Conservation (phyloP, 805 yeast species). For the Candida pini region DNA sequence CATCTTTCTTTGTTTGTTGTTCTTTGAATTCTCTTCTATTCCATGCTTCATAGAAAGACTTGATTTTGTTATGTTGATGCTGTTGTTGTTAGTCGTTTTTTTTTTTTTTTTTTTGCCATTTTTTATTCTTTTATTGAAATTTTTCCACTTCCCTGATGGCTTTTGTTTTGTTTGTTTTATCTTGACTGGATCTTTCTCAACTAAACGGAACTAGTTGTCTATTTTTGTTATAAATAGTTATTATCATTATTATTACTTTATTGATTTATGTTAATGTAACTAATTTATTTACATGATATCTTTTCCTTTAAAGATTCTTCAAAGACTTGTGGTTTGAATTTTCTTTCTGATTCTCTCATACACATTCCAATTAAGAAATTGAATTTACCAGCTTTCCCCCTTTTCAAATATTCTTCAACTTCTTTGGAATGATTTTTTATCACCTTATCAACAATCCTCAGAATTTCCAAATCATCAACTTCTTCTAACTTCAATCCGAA, state of each 20-base stretch:
- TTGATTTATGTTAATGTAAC: conserved; percentile 1
- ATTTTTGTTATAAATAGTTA: too few species aligned
- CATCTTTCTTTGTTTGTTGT: too few species aligned
- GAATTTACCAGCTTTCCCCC: conserved; percentile 58
- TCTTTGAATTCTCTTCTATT: too few species aligned
- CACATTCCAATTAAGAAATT: conserved; percentile 80
- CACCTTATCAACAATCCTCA: conserved; percentile 32
- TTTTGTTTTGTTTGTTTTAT: conserved; percentile 4
- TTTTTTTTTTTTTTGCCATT: too few species aligned
- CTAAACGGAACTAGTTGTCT: too few species aligned
- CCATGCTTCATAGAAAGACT: too few species aligned
- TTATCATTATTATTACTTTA: too few species aligned
- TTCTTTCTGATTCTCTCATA: conserved; percentile 75
- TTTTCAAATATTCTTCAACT: conserved; percentile 49
- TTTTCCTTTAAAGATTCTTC: conserved; percentile 18
- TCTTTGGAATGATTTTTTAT: conserved; percentile 41
- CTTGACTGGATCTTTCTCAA: background rate
- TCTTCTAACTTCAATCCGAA: conserved; percentile 39
- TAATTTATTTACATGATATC: conserved; percentile 4
- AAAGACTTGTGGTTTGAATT: conserved; percentile 28
- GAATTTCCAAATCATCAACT: conserved; percentile 25
- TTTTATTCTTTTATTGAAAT: too few species aligned
- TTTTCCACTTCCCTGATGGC: too few species aligned
- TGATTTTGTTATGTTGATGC: too few species aligned
- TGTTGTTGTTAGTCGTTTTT: too few species aligned